Percentiles rank a stretch among this genome's conserved stretches.
phyloP scores from a whole-genome alignment of 2,329 filamentous ascomycete species.

The Rhexocercosporidium sp. region DNA sequence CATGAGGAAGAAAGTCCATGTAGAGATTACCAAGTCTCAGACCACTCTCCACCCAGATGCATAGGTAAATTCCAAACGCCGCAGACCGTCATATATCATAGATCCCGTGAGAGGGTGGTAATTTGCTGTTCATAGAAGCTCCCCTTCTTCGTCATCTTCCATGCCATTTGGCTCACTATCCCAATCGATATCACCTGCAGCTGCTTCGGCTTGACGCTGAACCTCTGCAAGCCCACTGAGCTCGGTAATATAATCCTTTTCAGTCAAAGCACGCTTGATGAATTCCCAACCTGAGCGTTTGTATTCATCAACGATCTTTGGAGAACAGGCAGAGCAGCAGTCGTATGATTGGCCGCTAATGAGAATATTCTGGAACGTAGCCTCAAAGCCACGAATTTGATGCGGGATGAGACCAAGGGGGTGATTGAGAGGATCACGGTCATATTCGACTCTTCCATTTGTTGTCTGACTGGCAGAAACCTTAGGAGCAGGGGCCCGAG shows the following conservation, averaged over 20 bases:
- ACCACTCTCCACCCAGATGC: background rate
- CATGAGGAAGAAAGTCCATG: background rate
- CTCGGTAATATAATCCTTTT: slow-evolving; percentile 80
- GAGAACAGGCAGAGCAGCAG: slow-evolving; percentile 81
- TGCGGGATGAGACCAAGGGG: slow-evolving; percentile 76
- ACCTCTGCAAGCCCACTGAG: slow-evolving; percentile 76
- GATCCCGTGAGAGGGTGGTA: background rate
- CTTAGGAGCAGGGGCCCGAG: slow-evolving; percentile 62
- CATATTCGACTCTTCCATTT: slow-evolving; percentile 47
- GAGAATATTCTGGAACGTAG: slow-evolving; percentile 74
- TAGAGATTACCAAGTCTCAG: background rate
- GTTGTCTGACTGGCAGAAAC: slow-evolving; percentile 41
- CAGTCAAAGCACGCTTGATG: slow-evolving; percentile 73
- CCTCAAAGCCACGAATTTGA: slow-evolving; percentile 78
- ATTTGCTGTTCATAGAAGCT: slow-evolving; percentile 34
- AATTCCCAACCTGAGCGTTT: slow-evolving; percentile 75
- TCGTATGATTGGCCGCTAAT: slow-evolving; percentile 79
- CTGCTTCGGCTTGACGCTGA: slow-evolving; percentile 61
- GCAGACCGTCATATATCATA: background rate
- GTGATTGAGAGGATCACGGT: slow-evolving; percentile 62
- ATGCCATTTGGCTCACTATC: slow-evolving; percentile 58
- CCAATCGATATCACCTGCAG: slow-evolving; percentile 61
- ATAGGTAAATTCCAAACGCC: background rate
- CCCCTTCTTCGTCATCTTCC: slow-evolving; percentile 55
- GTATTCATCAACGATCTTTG: slow-evolving; percentile 71